Evolutionary conservation across 129 eudicot species (phyloP).

Genomic region (Pittosporum tobira): DNA sequence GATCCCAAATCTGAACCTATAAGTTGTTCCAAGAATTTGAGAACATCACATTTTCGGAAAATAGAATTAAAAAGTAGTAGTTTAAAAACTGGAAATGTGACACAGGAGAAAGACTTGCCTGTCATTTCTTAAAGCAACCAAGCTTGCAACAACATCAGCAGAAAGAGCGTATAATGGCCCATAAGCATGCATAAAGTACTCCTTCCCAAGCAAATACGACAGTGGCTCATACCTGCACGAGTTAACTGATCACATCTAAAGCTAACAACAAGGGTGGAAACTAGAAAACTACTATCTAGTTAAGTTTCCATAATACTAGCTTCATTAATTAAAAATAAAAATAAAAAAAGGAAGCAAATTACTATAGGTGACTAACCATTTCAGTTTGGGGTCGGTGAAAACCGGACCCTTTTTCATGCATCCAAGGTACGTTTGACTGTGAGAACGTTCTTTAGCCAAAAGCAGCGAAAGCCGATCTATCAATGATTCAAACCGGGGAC

Average conservation of each 20-base stretch:
- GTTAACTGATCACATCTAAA: slow-evolving; percentile 2
- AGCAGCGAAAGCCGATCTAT: slow-evolving; percentile 87
- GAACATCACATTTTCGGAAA: no score
- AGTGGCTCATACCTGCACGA: slow-evolving; percentile 82
- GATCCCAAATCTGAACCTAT: no score
- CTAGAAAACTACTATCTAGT: no score
- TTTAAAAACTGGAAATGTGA: no score
- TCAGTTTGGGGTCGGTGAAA: slow-evolving; percentile 90
- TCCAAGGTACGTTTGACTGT: slow-evolving; percentile 88
- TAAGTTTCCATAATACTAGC: no score
- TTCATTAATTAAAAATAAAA: no score
- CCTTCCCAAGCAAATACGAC: slow-evolving; percentile 70
- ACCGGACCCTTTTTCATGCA: slow-evolving; percentile 99
- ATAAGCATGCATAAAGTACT: slow-evolving; percentile 96
- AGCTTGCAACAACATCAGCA: slow-evolving; percentile 76
- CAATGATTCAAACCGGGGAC: slow-evolving; percentile 17
- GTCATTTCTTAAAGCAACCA: slow-evolving; percentile 75
- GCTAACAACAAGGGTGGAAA: neutral
- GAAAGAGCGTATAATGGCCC: slow-evolving; percentile 97
- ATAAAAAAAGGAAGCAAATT: no score
- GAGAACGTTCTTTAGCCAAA: slow-evolving; percentile 78
- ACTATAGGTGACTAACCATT: slow-evolving; percentile 79
- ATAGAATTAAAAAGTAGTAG: no score
- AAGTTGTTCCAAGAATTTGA: no score
- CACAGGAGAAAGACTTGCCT: no score